phyloP scores from a whole-genome alignment of 441 rosid species.

The Macaranga tanarius region DNA sequence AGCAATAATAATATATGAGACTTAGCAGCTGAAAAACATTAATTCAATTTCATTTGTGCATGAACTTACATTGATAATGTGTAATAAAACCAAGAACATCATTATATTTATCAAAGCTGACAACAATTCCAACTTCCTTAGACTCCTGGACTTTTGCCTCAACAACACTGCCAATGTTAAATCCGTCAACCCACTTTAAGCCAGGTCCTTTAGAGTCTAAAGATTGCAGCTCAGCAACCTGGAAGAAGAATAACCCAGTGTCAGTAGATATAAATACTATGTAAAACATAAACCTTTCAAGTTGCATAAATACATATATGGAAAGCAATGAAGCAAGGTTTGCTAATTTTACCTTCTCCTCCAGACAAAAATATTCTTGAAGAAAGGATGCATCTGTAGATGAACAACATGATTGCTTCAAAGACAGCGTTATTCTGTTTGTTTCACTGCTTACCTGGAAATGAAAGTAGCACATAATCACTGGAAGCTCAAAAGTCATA shows the following conservation, averaged over 20 bases:
- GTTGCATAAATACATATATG: background rate
- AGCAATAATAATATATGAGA: constrained; percentile 23
- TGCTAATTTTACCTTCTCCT: constrained; percentile 63
- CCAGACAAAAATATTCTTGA: constrained; percentile 65
- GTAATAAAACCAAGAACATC: constrained; percentile 85
- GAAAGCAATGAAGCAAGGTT: background rate
- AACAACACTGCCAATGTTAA: constrained; percentile 60
- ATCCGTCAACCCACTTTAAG: constrained; percentile 69
- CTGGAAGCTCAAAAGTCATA: constrained; percentile 19
- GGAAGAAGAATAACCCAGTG: background rate
- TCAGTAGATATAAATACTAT: background rate
- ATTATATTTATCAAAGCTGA: constrained; percentile 59
- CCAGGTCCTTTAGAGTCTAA: constrained; percentile 42
- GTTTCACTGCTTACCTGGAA: constrained; percentile 73
- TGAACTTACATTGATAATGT: constrained; percentile 69
- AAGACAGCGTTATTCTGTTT: constrained; percentile 69
- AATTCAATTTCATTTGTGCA: background rate
- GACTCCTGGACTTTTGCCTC: constrained; percentile 75
- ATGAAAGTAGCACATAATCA: constrained; percentile 17
- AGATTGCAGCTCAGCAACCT: constrained; percentile 73
- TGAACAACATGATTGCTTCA: constrained; percentile 89
- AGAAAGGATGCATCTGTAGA: constrained; percentile 84
- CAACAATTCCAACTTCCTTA: constrained; percentile 80
- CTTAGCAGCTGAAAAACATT: constrained; percentile 18
- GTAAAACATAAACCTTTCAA: background rate